Conservation (phyloP, 2,329 filamentous ascomycete genomes). For the Zymoseptoria brevis region DNA sequence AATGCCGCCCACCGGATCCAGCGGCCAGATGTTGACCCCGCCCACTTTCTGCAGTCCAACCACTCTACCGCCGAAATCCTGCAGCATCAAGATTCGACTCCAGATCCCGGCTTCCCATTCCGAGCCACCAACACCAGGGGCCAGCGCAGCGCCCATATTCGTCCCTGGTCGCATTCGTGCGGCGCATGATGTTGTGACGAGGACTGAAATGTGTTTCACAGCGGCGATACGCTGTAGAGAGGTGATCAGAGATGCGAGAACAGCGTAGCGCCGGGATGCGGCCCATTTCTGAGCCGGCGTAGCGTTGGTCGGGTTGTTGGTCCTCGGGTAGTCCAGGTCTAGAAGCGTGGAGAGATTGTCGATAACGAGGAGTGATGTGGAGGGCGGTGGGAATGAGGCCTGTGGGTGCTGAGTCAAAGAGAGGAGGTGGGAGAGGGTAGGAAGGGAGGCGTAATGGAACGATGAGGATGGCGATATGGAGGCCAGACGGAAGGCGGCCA, state of each 20-base stretch:
- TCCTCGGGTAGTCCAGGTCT: conserved; percentile 65
- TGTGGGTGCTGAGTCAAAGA: conserved; percentile 66
- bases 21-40: conserved; percentile 29
- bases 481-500: neutral
- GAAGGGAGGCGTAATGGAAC: conserved; percentile 57
- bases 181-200: conserved; percentile 71
- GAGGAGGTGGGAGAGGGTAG: conserved; percentile 57
- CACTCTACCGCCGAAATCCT: conserved; percentile 53
- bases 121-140: conserved; percentile 64
- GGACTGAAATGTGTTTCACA: conserved; percentile 61
- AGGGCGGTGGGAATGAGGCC: conserved; percentile 51
- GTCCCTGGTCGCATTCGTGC: conserved; percentile 62
- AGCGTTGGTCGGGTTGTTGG: conserved; percentile 22
- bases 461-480: neutral
- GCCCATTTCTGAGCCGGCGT: conserved; percentile 43
- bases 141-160: conserved; percentile 55
- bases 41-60: conserved; percentile 39
- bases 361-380: conserved; percentile 63
- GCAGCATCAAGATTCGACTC: conserved; percentile 67
- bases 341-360: conserved; percentile 72
- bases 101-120: conserved; percentile 75
- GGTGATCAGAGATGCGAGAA: conserved; percentile 58
- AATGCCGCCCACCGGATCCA: conserved; percentile 32
- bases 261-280: conserved; percentile 44
- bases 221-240: conserved; percentile 64